Evolutionary conservation across 2,329 filamentous ascomycete genomes (phyloP), one percentile per base, ranked within the genome.

Genomic region (Myriosclerotinia curreyana): DNA sequence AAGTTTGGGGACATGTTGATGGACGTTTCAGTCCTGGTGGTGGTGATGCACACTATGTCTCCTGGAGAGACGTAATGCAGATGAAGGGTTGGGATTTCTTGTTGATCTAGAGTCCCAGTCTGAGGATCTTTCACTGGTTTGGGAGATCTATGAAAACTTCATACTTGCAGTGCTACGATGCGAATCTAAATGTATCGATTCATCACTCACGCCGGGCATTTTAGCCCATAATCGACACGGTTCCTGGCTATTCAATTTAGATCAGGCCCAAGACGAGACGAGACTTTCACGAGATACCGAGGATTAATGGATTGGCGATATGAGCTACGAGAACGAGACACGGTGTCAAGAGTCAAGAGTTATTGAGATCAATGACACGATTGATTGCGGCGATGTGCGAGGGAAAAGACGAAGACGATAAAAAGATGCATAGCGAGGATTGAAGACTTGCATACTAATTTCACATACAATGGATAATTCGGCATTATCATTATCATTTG

Each of bases 51-150:
- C 87, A 86, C 74, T 88, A 89, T 79, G 85, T 96, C 77, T 92
- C 93, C 86, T 98, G 94, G 94, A 84, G 94, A 79, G 91, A 96
- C 79, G 86, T 94, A 75, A 96, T 97, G 92, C 86, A 86, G 79
- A 86, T 88, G 79, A 95, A 94, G 80, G 86, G 86, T 71, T 96
- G 92, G 93, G 91, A 96, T 76, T 95, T 92, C 79, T 82, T 97
- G 77, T 85, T 97, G 77, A 93, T 97, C 78, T 96, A 79, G 71
- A 73, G 62, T 60, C 58, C 68, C 66, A 68, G 69, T 56, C 68
- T 68, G 60, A 53, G 67, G 55, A 66, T 52, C 46, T 66, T 66
- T 48, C 55, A 66, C 66, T 66, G 66, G 64, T 64, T 71, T 66
- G 64, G 61, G 65, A 58, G 59, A 62, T 60, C 66, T 58, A 60